Evolutionary conservation across 371 early-diverging fungal species (phyloP).

Genomic region (Coemansia linderi): DNA sequence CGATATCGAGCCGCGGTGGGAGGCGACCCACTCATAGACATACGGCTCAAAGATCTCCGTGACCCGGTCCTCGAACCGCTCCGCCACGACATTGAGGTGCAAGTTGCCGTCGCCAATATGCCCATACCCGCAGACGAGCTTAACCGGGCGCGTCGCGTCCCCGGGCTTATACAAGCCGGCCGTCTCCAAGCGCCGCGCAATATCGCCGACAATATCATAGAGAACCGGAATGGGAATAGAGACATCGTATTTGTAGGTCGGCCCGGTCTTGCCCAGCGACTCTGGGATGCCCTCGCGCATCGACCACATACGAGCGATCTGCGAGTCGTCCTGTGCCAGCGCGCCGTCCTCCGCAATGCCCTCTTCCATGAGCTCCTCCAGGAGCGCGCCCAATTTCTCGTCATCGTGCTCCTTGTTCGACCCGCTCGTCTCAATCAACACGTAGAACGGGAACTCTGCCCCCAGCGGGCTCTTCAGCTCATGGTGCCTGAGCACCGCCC

Average conservation of each 20-base stretch:
- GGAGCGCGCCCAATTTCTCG: constrained; percentile 72
- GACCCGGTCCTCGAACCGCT: constrained; percentile 60
- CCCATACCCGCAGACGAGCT: constrained; percentile 86
- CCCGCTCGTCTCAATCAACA: constrained; percentile 92
- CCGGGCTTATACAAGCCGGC: constrained; percentile 50
- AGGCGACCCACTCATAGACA: constrained; percentile 87
- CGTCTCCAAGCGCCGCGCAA: constrained; percentile 68
- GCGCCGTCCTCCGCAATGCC: constrained; percentile 78
- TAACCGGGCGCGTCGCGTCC: constrained; percentile 32
- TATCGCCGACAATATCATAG: constrained; percentile 82
- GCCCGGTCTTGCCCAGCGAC: constrained; percentile 79
- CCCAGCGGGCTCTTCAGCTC: constrained; percentile 63
- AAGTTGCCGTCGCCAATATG: constrained; percentile 91
- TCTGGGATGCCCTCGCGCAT: constrained; percentile 94
- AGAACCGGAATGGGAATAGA: constrained; percentile 83
- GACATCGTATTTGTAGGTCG: constrained; percentile 91
- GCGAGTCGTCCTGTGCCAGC: constrained; percentile 86
- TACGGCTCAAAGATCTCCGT: constrained; percentile 85
- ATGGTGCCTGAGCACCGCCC: constrained; percentile 41
- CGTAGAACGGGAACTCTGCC: constrained; percentile 78
- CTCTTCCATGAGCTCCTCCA: constrained; percentile 67
- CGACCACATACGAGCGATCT: constrained; percentile 74
- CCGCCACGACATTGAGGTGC: constrained; percentile 88
- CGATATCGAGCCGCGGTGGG: constrained; percentile 61
- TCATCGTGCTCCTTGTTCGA: constrained; percentile 91